phyloP scores from a whole-genome alignment of 768 basidiomycete species.

The Myochromella boudieri region DNA sequence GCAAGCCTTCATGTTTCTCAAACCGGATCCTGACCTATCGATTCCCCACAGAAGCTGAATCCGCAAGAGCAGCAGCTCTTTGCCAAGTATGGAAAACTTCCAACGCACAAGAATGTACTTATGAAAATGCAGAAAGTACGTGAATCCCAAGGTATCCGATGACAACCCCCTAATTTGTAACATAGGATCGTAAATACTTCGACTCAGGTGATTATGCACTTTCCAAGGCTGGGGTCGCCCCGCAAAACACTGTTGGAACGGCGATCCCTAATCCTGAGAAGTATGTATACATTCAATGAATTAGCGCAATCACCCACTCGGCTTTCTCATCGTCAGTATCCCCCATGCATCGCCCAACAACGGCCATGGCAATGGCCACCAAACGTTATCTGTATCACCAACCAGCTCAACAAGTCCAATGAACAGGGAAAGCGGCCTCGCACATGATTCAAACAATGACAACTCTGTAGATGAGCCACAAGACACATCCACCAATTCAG shows the following conservation, averaged over 20 bases:
- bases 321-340: slow-evolving; percentile 53
- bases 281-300: slow-evolving; percentile 44
- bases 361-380: slow-evolving; percentile 48
- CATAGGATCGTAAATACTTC: slow-evolving; percentile 97
- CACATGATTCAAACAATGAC: slow-evolving; percentile 36
- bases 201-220: slow-evolving; percentile 99
- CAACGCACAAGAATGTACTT: slow-evolving; percentile 89
- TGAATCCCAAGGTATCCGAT: slow-evolving; percentile 11
- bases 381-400: slow-evolving; percentile 70
- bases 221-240: slow-evolving; percentile 91
- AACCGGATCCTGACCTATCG: slow-evolving; percentile 22
- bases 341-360: slow-evolving; percentile 77
- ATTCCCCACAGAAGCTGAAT: slow-evolving; percentile 60
- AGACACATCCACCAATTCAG: slow-evolving; percentile 4
- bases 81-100: slow-evolving; percentile 91
- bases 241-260: slow-evolving; percentile 88
- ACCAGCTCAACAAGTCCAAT: slow-evolving; percentile 66
- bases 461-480: slow-evolving; percentile 27
- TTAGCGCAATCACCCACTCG: slow-evolving; percentile 14
- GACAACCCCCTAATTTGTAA: slow-evolving; percentile 14
- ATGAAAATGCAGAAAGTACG: slow-evolving; percentile 94
- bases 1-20: slow-evolving; percentile 3
- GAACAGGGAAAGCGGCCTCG: slow-evolving; percentile 59
- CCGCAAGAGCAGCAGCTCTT: slow-evolving; percentile 95
- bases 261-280: slow-evolving; percentile 98